Base-by-base conservation (phyloP, 2,329 filamentous ascomycete genomes). In the Cladophialophora immunda region DNA sequence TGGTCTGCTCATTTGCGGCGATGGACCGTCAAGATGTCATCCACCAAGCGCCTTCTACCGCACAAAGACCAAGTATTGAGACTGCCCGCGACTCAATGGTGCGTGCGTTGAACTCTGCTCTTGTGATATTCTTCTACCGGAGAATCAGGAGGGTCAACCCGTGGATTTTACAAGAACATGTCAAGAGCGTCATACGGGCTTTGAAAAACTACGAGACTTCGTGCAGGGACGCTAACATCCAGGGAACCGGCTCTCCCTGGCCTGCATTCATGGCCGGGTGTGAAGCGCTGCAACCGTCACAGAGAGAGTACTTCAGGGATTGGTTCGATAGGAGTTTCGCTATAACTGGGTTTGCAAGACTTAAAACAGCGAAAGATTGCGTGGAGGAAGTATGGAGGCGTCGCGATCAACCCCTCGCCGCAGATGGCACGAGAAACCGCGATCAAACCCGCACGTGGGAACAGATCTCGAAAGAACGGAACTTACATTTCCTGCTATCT, bases 61-160 rank as follows among this genome's bases (percentile, higher is more conserved):
- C 17, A 15, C 17, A 5, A 17, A 41, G 17, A 41, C 36, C 17
- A 41, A 19, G 36, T 5, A 3, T 41, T 11, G 36, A 41, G 17
- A 15, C 68, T 70, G 68, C 75, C 3, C 73, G 74, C 58, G 67
- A 70, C 8, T 70, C 77, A 55, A 79, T 82, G 74, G 68, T 81
- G 6, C 74, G 76, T 19, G 80, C 80, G 0, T 68, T 82, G 66
- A 79, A 78, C 53, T 73, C 76, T 9, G 79, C 79, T 0, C 69
- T 81, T 5, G 74, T 81, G 5, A 79, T 82, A 1, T 78, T 80
- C 50, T 82, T 81, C 69, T 81, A 82, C 66, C 74, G 79, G 2
- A 75, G 80, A 4, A 76, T 82, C 17, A 75, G 77, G 19, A 74
- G 80, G 6, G 77, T 78, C 2, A 78, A 81, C 55, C 75, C 78